Conservation (phyloP, 768 basidiomycete species). For the Xerocomus spinulosus region DNA sequence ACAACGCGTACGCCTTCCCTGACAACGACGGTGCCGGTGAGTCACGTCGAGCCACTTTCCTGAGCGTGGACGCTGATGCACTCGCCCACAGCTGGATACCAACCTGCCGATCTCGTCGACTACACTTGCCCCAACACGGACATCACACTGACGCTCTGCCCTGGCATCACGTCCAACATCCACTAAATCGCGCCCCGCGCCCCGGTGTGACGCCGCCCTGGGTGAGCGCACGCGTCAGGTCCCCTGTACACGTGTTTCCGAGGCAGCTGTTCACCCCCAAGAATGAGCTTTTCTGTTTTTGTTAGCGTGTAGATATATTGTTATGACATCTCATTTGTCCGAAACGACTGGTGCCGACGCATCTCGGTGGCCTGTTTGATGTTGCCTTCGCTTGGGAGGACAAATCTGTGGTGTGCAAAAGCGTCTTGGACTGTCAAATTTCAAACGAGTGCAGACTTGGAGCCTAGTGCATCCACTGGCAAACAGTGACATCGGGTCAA, state of each 20-base stretch:
- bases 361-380: too few species aligned
- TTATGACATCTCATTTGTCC: too few species aligned
- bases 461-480: too few species aligned
- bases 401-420: too few species aligned
- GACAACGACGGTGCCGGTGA: slow-evolving; percentile 30
- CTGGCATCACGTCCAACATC: slow-evolving; percentile 19
- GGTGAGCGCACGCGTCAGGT: neutral
- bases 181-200: neutral
- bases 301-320: too few species aligned
- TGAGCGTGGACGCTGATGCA: neutral
- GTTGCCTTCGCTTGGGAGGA: too few species aligned
- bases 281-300: too few species aligned
- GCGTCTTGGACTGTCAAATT: too few species aligned
- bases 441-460: too few species aligned
- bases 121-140: slow-evolving; percentile 26
- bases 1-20: slow-evolving; percentile 32
- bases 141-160: slow-evolving; percentile 30
- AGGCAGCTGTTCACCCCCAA: neutral
- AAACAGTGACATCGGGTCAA: too few species aligned
- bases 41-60: neutral
- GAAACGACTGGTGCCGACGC: too few species aligned
- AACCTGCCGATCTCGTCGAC: slow-evolving; percentile 27
- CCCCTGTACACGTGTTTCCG: neutral
- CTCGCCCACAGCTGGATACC: slow-evolving; percentile 17
- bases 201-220: neutral